phyloP scores from a whole-genome alignment of 176 grass and related monocot species.

The Pontederia crassipes region DNA sequence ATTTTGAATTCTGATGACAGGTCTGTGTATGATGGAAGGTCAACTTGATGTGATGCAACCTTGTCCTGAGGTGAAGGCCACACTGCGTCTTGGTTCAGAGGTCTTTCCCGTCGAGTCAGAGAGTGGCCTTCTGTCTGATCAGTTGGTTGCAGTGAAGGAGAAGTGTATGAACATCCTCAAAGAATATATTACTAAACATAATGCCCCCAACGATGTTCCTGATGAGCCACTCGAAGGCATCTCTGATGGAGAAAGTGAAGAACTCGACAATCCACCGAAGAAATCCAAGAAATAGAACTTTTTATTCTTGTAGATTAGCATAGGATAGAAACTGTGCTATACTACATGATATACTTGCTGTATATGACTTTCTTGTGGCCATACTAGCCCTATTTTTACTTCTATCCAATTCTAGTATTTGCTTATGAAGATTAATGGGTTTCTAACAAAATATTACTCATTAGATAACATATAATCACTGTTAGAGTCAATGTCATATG shows the following conservation, averaged over 20 bases:
- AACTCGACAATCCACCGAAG: slow-evolving; percentile 47
- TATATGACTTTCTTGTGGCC: no score
- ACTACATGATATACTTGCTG: no score
- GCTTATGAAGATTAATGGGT: no score
- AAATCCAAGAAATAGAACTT: slow-evolving; percentile 68
- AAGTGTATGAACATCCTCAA: slow-evolving; percentile 81
- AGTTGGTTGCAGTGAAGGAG: slow-evolving; percentile 58
- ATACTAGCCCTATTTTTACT: no score
- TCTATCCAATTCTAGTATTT: no score
- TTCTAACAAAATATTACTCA: no score
- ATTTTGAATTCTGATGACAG: slow-evolving; percentile 5
- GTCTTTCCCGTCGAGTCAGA: slow-evolving; percentile 41
- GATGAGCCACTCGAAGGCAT: slow-evolving; percentile 47
- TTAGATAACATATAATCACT: no score
- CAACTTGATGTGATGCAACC: slow-evolving; percentile 1
- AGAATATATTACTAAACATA: slow-evolving; percentile 60
- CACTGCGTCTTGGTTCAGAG: slow-evolving; percentile 39
- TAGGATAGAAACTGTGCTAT: no score
- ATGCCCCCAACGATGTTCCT: slow-evolving; percentile 65
- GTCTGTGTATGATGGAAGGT: slow-evolving; percentile 20
- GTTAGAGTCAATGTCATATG: no score
- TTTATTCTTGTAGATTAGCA: neutral
- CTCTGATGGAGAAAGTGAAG: slow-evolving; percentile 25
- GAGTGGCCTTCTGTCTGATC: slow-evolving; percentile 44
- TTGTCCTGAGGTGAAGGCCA: slow-evolving; percentile 44